Conservation (phyloP, 371 early-diverging fungal genomes). For the Choanephora cucurbitarum region DNA sequence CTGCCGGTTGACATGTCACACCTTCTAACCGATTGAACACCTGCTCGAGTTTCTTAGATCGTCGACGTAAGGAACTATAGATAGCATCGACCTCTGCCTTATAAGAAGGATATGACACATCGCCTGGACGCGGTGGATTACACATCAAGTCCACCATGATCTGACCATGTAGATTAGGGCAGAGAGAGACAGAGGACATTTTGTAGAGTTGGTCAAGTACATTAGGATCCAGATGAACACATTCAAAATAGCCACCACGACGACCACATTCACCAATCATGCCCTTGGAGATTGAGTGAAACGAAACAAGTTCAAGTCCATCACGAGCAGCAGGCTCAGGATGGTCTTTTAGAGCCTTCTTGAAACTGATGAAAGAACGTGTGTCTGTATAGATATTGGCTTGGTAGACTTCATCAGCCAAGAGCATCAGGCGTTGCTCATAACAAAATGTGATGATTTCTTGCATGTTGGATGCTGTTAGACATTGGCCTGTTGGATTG, state of each 20-base stretch:
- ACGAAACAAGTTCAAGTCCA: constrained; percentile 83
- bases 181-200: constrained; percentile 88
- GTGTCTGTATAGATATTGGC: constrained; percentile 83
- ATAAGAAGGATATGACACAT: constrained; percentile 79
- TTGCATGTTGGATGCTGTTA: constrained; percentile 73
- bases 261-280: constrained; percentile 98
- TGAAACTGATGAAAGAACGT: constrained; percentile 91
- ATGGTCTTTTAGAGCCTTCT: constrained; percentile 74
- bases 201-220: constrained; percentile 90
- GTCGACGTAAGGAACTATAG: constrained; percentile 80
- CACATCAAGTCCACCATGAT: constrained; percentile 93
- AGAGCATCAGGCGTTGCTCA: constrained; percentile 70
- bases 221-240: constrained; percentile 73
- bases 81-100: constrained; percentile 72
- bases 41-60: constrained; percentile 73
- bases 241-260: constrained; percentile 98
- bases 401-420: constrained; percentile 98
- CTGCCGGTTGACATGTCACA: constrained; percentile 84
- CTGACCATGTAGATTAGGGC: constrained; percentile 88
- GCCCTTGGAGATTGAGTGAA: constrained; percentile 97
- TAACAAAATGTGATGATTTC: constrained; percentile 84
- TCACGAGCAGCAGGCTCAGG: constrained; percentile 27
- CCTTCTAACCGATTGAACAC: constrained; percentile 87
- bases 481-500: constrained; percentile 93
- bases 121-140: constrained; percentile 84